phyloP scores from a whole-genome alignment of 1,139 yeast species.

The Candida gigantensis region DNA sequence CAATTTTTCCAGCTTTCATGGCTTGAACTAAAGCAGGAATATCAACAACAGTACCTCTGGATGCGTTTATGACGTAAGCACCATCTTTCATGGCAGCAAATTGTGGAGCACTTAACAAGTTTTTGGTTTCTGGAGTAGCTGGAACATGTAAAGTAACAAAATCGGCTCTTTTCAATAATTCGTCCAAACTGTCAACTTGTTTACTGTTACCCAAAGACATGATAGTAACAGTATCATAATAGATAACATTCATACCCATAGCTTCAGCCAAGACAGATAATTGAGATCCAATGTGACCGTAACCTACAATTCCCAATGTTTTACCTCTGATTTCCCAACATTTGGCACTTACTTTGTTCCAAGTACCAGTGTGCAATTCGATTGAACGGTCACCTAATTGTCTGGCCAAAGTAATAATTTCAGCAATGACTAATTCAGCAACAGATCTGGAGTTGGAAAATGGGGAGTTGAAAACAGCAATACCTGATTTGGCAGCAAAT shows the following conservation, averaged over 20 bases:
- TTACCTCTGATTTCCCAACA: slow-evolving; percentile 99
- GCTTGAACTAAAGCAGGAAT: slow-evolving; percentile 92
- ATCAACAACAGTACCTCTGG: slow-evolving; percentile 97
- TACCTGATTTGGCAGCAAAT: slow-evolving; percentile 88
- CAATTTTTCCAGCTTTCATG: slow-evolving; percentile 88
- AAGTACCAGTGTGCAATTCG: slow-evolving; percentile 94
- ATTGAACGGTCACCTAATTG: slow-evolving; percentile 96
- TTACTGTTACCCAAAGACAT: slow-evolving; percentile 97
- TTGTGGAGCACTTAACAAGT: slow-evolving; percentile 86
- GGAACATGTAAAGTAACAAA: slow-evolving; percentile 95
- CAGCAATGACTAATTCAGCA: slow-evolving; percentile 96
- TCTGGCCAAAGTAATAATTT: slow-evolving; percentile 90
- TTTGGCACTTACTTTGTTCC: slow-evolving; percentile 94
- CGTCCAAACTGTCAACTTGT: slow-evolving; percentile 85
- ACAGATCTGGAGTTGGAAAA: slow-evolving; percentile 98
- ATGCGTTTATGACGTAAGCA: slow-evolving; percentile 89
- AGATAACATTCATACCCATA: slow-evolving; percentile 95
- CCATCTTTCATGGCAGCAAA: slow-evolving; percentile 97
- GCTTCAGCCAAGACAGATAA: slow-evolving; percentile 96
- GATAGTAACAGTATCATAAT: slow-evolving; percentile 88
- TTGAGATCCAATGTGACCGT: slow-evolving; percentile 98
- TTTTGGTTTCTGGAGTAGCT: slow-evolving; percentile 87
- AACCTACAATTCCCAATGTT: slow-evolving; percentile 94
- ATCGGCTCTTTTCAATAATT: slow-evolving; percentile 77
- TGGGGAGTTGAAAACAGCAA: slow-evolving; percentile 98